Evolutionary conservation across 2,329 filamentous ascomycete genomes (phyloP).

Genomic region (Fusarium foetens): DNA sequence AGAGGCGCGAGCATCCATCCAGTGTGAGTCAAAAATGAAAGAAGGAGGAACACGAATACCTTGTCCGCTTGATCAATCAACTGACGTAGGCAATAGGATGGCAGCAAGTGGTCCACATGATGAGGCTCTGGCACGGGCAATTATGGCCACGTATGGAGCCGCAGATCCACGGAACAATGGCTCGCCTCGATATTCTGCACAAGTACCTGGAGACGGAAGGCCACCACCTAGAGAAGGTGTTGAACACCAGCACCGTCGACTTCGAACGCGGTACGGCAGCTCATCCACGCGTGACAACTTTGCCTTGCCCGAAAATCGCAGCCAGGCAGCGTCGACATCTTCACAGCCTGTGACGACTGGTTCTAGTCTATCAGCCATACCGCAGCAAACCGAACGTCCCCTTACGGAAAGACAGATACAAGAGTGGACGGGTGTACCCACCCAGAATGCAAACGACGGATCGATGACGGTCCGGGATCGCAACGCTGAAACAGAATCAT

Average conservation of each 20-base stretch:
- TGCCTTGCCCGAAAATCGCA: constrained; percentile 4
- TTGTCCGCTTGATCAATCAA: not conserved
- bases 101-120: constrained; percentile 20
- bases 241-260: constrained; percentile 46
- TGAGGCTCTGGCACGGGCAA: constrained; percentile 33
- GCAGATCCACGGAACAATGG: constrained; percentile 26
- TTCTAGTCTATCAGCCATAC: constrained; percentile 9
- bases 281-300: constrained; percentile 10
- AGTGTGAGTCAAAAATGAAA: constrained; percentile 33
- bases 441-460: not conserved
- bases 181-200: constrained; percentile 19
- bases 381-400: constrained; percentile 11
- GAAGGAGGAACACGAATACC: not conserved
- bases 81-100: constrained; percentile 29
- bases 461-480: constrained; percentile 3
- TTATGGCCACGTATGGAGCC: constrained; percentile 24
- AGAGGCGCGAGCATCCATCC: constrained; percentile 36
- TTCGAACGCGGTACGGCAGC: constrained; percentile 42
- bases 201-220: constrained; percentile 37
- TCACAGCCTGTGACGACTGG: constrained; percentile 3
- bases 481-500: not conserved
- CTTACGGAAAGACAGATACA: constrained; percentile 4
- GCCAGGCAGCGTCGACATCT: not conserved
- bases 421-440: constrained; percentile 3
- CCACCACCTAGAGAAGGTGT: constrained; percentile 44